Conservation (phyloP, 2,329 filamentous ascomycete genomes). For the Herpotrichia juniperi region DNA sequence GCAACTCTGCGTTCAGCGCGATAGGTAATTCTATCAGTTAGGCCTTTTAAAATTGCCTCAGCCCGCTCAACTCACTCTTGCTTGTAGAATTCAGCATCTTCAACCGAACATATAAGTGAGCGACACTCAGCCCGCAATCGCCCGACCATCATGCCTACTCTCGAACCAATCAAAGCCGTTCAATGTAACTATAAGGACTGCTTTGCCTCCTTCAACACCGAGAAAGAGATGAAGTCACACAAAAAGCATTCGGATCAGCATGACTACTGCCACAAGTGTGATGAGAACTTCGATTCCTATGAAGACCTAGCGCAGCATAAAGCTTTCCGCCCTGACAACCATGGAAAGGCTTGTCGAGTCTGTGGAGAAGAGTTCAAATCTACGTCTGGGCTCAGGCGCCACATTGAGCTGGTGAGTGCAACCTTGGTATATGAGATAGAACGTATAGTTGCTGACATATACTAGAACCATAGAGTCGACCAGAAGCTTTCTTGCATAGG, state of each 20-base stretch:
- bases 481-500: conserved; percentile 61
- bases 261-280: conserved; percentile 54
- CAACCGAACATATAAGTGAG: too few relatives aligned
- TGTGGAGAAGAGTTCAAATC: conserved; percentile 64
- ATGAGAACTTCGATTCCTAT: conserved; percentile 53
- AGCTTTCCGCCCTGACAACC: conserved; percentile 37
- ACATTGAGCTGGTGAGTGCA: conserved; percentile 57
- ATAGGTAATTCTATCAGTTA: too few relatives aligned
- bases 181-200: conserved; percentile 57
- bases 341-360: conserved; percentile 61
- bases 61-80: too few relatives aligned
- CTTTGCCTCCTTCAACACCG: conserved; percentile 51
- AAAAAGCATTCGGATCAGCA: conserved; percentile 54
- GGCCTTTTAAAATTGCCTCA: too few relatives aligned
- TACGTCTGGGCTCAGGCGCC: conserved; percentile 56
- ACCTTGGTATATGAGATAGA: background rate
- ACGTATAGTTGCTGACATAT: conserved; percentile 1
- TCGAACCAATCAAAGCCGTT: conserved; percentile 28
- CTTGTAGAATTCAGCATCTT: too few relatives aligned
- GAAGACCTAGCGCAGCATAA: conserved; percentile 57
- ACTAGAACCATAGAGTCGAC: conserved; percentile 55
- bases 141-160: conserved; percentile 28
- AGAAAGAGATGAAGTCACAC: conserved; percentile 57
- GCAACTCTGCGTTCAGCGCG: too few relatives aligned
- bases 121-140: background rate